Evolutionary conservation across 352 stramenopile genomes (phyloP).

Genomic region (Globisporangium spiculum): DNA sequence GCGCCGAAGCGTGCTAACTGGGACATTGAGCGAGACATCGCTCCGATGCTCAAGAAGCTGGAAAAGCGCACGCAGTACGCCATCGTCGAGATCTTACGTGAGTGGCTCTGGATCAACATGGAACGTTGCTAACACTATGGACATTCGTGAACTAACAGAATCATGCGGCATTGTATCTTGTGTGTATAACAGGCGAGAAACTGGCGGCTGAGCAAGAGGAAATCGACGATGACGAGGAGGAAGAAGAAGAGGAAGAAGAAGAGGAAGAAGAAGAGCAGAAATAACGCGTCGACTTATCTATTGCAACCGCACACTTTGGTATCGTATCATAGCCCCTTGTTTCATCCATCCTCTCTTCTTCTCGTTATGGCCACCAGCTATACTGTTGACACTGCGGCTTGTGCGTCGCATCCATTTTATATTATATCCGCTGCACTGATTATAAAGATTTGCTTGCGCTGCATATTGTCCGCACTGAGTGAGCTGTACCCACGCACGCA

Average conservation of each 20-base stretch:
- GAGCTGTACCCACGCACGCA: neutral
- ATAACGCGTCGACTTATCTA: constrained; percentile 6
- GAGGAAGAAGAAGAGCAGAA: constrained; percentile 27
- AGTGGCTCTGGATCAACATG: constrained; percentile 14
- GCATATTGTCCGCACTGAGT: neutral
- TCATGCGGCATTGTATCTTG: neutral
- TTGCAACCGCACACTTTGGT: constrained; percentile 3
- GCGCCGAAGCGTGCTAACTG: constrained; percentile 84
- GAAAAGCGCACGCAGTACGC: constrained; percentile 82
- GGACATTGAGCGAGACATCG: constrained; percentile 87
- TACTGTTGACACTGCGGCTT: neutral
- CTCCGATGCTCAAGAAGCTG: constrained; percentile 84
- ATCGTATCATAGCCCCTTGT: constrained; percentile 4
- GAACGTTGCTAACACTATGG: neutral
- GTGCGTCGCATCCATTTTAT: neutral
- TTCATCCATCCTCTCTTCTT: constrained; percentile 23
- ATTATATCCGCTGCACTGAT: constrained; percentile 33
- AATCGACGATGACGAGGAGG: constrained; percentile 54
- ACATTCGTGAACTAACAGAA: neutral
- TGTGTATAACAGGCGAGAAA: constrained; percentile 57
- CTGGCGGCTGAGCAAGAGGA: constrained; percentile 72
- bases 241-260: constrained; percentile 43
- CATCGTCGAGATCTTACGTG: constrained; percentile 86
- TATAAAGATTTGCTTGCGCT: neutral
- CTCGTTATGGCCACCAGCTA: constrained; percentile 30